Evolutionary conservation across 139 green algal genomes (phyloP), one percentile per base, ranked within the genome.

Genomic region (Trebouxia sp.): DNA sequence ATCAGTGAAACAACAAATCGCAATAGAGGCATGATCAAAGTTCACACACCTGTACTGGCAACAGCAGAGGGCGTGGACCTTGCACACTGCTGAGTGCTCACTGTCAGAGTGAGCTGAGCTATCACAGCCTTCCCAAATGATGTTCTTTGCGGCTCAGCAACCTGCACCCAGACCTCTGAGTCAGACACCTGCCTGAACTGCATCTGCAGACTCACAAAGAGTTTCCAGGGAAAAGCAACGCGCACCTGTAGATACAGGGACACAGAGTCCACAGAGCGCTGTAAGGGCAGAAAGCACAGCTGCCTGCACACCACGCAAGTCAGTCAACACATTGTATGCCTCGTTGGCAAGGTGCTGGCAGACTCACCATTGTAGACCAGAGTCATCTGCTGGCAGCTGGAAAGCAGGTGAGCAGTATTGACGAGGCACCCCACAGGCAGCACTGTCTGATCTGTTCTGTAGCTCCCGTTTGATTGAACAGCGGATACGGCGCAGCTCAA

Each of bases 281-380:
- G 32, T 14, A 72, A 35, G 26, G 62, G 62, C 3, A 41, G 32
- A 32, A 72, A 26, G 12, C 32, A 72, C 32, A 72, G 62, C 32
- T 72, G 62, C 62, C 62, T 72, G 62, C 17, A 72, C 62, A 72
- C n/a, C n/a, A n/a, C n/a, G n/a, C n/a, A n/a, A n/a, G n/a, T n/a
- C n/a, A n/a, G n/a, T n/a, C n/a, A n/a, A n/a, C n/a, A n/a, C n/a
- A n/a, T n/a, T n/a, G n/a, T n/a, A n/a, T n/a, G n/a, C n/a, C n/a
- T n/a, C n/a, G n/a, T n/a, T n/a, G n/a, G n/a, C n/a, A n/a, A 24
- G 43, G 5, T 26, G 7, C 26, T 24, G 43, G 32, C 14, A 12
- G 55, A 22, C 32, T 28, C 32, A 72, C 62, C 62, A 72, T 72
- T 72, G 32, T 35, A 72, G 35, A 24, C 10, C 12, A 0, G 11